A percentile compares a stretch with the other conserved stretches of the same genome.
Conservation (phyloP, 2,329 filamentous ascomycete species). For the Lomentospora prolificans region DNA sequence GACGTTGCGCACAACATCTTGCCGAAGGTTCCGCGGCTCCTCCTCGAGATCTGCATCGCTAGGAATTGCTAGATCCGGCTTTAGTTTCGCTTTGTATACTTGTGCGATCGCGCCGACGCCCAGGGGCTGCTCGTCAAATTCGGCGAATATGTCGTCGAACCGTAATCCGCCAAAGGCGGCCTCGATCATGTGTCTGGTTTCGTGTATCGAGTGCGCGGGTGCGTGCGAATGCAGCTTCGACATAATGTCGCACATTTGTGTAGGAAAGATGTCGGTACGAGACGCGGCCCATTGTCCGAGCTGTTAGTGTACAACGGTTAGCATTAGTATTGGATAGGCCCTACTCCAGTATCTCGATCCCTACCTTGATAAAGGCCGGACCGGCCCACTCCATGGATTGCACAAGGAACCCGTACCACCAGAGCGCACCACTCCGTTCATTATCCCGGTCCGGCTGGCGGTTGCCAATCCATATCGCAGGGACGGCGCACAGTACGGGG, state of each 20-base stretch:
- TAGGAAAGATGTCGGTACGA: constrained; percentile 90
- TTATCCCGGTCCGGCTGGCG: constrained; percentile 55
- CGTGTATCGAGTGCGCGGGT: constrained; percentile 75
- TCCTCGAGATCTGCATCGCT: constrained; percentile 46
- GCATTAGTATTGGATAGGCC: no score
- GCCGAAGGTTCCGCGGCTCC: constrained; percentile 40
- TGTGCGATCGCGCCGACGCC: constrained; percentile 96
- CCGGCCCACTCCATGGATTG: constrained; percentile 85
- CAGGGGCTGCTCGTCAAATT: constrained; percentile 81
- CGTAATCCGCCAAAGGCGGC: constrained; percentile 68
- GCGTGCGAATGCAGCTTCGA: constrained; percentile 91
- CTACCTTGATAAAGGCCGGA: constrained; percentile 91
- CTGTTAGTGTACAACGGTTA: no score
- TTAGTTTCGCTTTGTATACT: constrained; percentile 92
- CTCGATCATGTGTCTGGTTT: constrained; percentile 70
- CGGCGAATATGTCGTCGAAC: constrained; percentile 91
- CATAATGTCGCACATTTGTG: constrained; percentile 86
- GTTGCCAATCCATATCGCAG: constrained; percentile 68
- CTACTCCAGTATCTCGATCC: constrained; percentile 5
- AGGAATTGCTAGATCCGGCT: constrained; percentile 61
- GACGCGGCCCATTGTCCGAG: constrained; percentile 98
- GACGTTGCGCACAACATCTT: constrained; percentile 70
- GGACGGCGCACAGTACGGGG: constrained; percentile 73
- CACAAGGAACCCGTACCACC: constrained; percentile 91
- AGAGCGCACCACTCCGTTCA: constrained; percentile 72